Evolutionary conservation across 306 rosid genomes (phyloP), one percentile per base, ranked within the genome.

Genomic region (Canavalia gladiata): DNA sequence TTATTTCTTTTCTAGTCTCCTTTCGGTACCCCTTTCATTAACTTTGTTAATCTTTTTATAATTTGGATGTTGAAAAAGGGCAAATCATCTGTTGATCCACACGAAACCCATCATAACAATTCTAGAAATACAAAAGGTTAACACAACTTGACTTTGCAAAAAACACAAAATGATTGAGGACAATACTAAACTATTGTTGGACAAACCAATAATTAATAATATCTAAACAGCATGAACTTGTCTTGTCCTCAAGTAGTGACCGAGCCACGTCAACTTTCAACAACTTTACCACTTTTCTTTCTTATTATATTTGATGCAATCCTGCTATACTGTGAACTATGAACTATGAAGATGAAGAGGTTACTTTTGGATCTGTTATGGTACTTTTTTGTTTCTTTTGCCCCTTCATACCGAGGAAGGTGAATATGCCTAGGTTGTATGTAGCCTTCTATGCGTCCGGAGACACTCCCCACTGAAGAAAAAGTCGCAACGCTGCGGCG

Each of bases 381-480:
- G 2, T 0, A 37, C 37, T 3, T 18, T 18, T 47, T n/a, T 28
- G 42, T 8, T 28, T 7, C 12, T 71, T 68, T 2, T 62, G 55
- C 7, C 25, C 12, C 29, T 64, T 33, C 6, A 11, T 28, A 43
- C 7, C n/a, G 58, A 29, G 49, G 63, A 47, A 34, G 34, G n/a
- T 50, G 41, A 68, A 60, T 2, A 33, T 55, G 64, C 41, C 18
- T 25, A 29, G 5, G 28, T 31, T 82, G 90, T n/a, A 87, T 62
- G 37, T 82, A 77, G 87, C 4, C 86, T 5, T 58, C 50, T 42
- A 58, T 2, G 18, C 85, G 80, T 52, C 89, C 66, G 83, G 74
- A 6, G 60, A 85, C 91, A 85, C 85, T 66, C 41, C 45, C 57
- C 75, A 6, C 54, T 41, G 39, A 42, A 10, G 49, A 34, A 31